Conservation (phyloP, 805 yeast species). For the Teunomyces funiuensis region DNA sequence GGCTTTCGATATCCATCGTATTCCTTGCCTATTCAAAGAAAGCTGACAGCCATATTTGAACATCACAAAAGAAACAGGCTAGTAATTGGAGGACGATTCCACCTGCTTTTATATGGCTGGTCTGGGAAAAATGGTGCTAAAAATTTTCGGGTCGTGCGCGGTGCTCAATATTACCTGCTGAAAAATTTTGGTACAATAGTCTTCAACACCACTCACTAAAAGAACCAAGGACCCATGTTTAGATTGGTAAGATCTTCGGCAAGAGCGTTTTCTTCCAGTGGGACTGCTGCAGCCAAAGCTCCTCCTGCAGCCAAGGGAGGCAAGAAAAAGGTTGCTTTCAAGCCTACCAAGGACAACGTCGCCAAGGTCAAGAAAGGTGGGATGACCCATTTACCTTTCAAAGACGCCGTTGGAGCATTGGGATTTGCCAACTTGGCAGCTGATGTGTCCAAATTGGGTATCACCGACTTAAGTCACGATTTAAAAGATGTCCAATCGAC, state of each 20-base stretch:
- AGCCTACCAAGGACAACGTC: conserved; percentile 15
- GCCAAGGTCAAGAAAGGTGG: conserved; percentile 36
- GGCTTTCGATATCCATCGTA: conserved; percentile 3
- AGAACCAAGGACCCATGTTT: neutral
- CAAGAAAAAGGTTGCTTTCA: conserved; percentile 22
- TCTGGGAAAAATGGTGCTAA: neutral
- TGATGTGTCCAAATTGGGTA: conserved; percentile 17
- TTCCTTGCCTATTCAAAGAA: neutral
- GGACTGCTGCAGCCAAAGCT: conserved; percentile 7
- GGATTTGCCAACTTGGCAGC: conserved; percentile 35
- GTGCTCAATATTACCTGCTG: neutral
- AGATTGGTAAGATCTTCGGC: conserved; percentile 5
- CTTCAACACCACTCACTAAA: neutral
- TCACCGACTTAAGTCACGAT: conserved; percentile 13
- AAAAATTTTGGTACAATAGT: conserved; percentile 4
- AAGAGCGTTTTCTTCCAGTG: conserved; percentile 7
- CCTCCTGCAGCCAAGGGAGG: conserved; percentile 16
- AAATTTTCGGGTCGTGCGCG: conserved; percentile 2
- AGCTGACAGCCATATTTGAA: neutral
- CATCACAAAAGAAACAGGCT: neutral
- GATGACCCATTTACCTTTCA: conserved; percentile 40
- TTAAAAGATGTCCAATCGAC: conserved; percentile 12
- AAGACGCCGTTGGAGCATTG: conserved; percentile 36
- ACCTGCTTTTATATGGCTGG: neutral
- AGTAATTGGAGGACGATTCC: neutral